Percentiles rank a stretch among this genome's conserved stretches.
phyloP scores from a whole-genome alignment of 2,329 filamentous ascomycete species.

The Fusarium sp. region DNA sequence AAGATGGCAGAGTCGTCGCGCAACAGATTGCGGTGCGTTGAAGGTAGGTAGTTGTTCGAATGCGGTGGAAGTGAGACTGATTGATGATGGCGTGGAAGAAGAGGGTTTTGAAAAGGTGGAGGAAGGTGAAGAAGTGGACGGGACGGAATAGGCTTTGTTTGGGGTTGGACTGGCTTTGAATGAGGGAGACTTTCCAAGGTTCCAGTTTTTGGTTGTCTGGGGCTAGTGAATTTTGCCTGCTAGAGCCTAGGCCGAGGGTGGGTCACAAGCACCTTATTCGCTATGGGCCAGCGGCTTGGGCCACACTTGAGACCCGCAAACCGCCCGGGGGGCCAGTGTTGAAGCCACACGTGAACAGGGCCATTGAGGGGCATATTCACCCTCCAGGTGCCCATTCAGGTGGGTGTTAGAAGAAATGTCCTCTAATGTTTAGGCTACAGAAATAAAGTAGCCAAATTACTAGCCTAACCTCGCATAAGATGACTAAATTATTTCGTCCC shows the following conservation, averaged over 20 bases:
- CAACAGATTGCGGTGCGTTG: neutral
- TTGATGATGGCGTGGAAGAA: slow-evolving; percentile 11
- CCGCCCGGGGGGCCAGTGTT: slow-evolving; percentile 16
- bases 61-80: neutral
- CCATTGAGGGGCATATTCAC: slow-evolving; percentile 24
- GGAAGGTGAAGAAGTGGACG: slow-evolving; percentile 29
- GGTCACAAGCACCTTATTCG: slow-evolving; percentile 38
- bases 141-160: slow-evolving; percentile 22
- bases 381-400: neutral
- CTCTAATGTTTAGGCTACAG: no score
- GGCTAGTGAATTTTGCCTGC: slow-evolving; percentile 36
- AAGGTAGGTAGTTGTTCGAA: neutral
- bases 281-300: slow-evolving; percentile 14
- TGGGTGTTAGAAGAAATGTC: no score
- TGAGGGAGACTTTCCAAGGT: slow-evolving; percentile 33
- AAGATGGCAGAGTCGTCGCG: neutral
- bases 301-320: slow-evolving; percentile 26
- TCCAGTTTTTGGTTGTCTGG: slow-evolving; percentile 39
- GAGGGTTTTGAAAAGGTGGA: slow-evolving; percentile 34
- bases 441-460: no score
- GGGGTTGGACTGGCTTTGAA: slow-evolving; percentile 35
- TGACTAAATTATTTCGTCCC: no score
- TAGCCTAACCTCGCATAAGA: no score
- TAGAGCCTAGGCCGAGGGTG: slow-evolving; percentile 13
- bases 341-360: slow-evolving; percentile 25